phyloP scores from a whole-genome alignment of 495 filamentous ascomycete species.

The Aspergillus sparsus region DNA sequence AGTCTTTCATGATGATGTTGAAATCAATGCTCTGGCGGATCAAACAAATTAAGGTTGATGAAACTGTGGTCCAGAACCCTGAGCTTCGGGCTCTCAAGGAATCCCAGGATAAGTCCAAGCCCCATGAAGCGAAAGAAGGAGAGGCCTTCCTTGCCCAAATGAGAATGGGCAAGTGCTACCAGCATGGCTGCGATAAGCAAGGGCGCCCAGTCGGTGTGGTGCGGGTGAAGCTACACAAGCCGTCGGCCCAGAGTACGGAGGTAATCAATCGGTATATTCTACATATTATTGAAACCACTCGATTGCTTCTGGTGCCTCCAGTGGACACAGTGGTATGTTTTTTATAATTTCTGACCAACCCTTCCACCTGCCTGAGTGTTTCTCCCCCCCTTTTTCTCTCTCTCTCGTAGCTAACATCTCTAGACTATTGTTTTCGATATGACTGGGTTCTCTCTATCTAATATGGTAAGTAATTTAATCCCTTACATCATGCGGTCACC shows the following conservation, averaged over 20 bases:
- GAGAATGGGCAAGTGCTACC: slow-evolving; percentile 85
- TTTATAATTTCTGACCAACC: background rate
- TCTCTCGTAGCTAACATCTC: background rate
- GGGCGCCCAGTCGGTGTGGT: slow-evolving; percentile 85
- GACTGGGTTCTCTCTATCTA: slow-evolving; percentile 86
- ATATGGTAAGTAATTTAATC: slow-evolving; percentile 65
- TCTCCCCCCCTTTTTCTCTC: too few relatives aligned
- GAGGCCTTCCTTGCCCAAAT: slow-evolving; percentile 82
- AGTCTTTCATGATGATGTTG: slow-evolving; percentile 87
- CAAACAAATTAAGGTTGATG: slow-evolving; percentile 77
- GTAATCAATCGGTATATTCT: slow-evolving; percentile 85
- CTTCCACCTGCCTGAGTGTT: too few relatives aligned
- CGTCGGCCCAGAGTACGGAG: slow-evolving; percentile 82
- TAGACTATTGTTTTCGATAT: slow-evolving; percentile 89
- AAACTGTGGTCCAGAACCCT: slow-evolving; percentile 74
- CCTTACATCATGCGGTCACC: background rate
- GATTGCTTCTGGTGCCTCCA: slow-evolving; percentile 69
- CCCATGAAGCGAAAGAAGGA: slow-evolving; percentile 60
- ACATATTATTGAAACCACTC: slow-evolving; percentile 86
- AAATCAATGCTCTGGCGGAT: slow-evolving; percentile 86
- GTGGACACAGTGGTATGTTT: slow-evolving; percentile 83
- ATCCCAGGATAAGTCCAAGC: slow-evolving; percentile 52
- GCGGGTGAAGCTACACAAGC: slow-evolving; percentile 73
- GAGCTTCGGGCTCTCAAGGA: slow-evolving; percentile 66
- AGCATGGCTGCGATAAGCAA: slow-evolving; percentile 80